phyloP scores from a whole-genome alignment of 352 stramenopile species.

The Globisporangium emineosum region DNA sequence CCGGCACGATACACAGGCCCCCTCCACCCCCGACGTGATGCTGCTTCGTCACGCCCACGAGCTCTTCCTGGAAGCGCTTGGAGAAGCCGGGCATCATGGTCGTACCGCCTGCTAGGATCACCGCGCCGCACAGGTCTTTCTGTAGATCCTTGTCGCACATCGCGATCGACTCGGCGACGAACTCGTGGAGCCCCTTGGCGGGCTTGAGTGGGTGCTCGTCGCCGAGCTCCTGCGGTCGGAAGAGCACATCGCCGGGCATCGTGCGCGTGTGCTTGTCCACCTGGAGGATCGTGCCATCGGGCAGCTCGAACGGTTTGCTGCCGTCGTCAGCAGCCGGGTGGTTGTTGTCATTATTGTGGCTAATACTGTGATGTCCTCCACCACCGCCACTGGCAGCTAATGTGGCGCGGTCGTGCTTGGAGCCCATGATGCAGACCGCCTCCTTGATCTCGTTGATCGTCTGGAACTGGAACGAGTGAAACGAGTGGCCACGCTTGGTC shows the following conservation, averaged over 20 bases:
- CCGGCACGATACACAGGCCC: constrained; percentile 71
- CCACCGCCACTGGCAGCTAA: constrained; percentile 8
- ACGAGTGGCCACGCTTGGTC: constrained; percentile 59
- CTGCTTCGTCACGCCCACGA: constrained; percentile 28
- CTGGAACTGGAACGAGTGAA: constrained; percentile 64
- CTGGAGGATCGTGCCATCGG: constrained; percentile 83
- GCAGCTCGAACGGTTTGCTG: constrained; percentile 75
- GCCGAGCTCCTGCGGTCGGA: constrained; percentile 85
- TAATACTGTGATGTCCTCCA: no score
- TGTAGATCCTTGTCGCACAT: constrained; percentile 88
- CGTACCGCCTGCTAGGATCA: constrained; percentile 82
- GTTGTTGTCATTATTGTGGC: constrained; percentile 6
- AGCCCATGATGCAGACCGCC: constrained; percentile 36
- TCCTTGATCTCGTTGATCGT: constrained; percentile 90
- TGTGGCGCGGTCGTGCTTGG: constrained; percentile 22
- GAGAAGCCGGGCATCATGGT: constrained; percentile 82
- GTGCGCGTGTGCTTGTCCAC: constrained; percentile 76
- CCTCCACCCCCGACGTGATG: constrained; percentile 5
- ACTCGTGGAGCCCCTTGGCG: constrained; percentile 82
- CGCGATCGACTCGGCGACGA: constrained; percentile 70
- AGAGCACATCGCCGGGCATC: constrained; percentile 75
- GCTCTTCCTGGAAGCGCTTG: constrained; percentile 78
- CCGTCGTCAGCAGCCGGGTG: constrained; percentile 18
- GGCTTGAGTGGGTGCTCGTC: constrained; percentile 88
- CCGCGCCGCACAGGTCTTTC: constrained; percentile 63